Evolutionary conservation across 2,329 filamentous ascomycete species (phyloP).

Genomic region (Penicillium psychrosexuale): DNA sequence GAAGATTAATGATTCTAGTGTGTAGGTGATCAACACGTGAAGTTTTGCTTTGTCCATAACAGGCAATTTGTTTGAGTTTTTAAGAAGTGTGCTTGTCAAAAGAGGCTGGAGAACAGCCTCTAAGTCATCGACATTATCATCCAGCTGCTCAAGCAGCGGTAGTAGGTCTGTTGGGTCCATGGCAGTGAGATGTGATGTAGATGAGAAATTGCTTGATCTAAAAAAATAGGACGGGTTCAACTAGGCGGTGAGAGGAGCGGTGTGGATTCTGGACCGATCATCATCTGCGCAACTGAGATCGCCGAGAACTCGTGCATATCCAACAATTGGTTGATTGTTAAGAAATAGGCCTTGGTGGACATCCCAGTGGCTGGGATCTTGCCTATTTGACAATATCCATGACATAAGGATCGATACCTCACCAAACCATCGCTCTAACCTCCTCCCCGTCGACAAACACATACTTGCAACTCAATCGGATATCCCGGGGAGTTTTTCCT

Average conservation of each 20-base stretch:
- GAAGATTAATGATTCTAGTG: slow-evolving; percentile 87
- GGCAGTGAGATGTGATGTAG: slow-evolving; percentile 11
- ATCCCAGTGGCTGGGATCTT: not conserved
- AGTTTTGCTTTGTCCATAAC: slow-evolving; percentile 95
- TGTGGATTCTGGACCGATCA: slow-evolving; percentile 13
- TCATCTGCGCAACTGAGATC: slow-evolving; percentile 11
- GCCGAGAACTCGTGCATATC: not conserved
- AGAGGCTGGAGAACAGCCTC: slow-evolving; percentile 73
- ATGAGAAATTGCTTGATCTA: slow-evolving; percentile 11
- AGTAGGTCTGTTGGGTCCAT: slow-evolving; percentile 61
- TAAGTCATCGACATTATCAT: slow-evolving; percentile 74
- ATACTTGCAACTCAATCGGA: not conserved
- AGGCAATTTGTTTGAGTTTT: slow-evolving; percentile 73
- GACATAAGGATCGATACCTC: not conserved
- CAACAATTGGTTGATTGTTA: not conserved
- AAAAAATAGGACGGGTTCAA: slow-evolving; percentile 22
- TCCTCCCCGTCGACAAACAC: not conserved
- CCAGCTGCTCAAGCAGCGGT: slow-evolving; percentile 69
- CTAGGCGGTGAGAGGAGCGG: slow-evolving; percentile 21
- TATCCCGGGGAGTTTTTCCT: slow-evolving; percentile 13
- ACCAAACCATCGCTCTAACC: not conserved
- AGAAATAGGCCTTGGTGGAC: not conserved
- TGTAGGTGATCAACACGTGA: slow-evolving; percentile 81
- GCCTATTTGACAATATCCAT: not conserved
- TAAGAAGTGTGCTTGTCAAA: slow-evolving; percentile 60